Evolutionary conservation across 768 basidiomycete genomes (phyloP), one percentile per base, ranked within the genome.

Genomic region (Kondoa subrosea): DNA sequence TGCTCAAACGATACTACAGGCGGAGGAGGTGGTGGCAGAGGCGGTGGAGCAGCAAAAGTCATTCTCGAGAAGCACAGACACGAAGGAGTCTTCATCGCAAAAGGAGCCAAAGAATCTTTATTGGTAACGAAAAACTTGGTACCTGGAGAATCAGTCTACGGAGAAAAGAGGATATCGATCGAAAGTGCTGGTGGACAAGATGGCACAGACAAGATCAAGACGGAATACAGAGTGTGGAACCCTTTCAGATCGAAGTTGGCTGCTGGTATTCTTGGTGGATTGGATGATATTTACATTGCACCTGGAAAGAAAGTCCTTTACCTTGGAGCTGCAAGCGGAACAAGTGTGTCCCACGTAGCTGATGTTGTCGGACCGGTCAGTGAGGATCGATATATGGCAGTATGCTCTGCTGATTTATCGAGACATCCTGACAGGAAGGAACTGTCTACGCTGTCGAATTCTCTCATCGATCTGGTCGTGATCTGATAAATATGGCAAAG

Each of bases 151-250:
- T 87, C 88, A 4, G 93, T 99, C 12, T 99, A 99, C 77, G 95
- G 95, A 69, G 95, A 99, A 79, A 99, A 99, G 81, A 83, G 93
- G 76, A 91, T 96, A 78, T 84, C 86, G 17, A 83, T 96, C 74
- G 89, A 91, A 16, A 83, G 81, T 25, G 87, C 87, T 57, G 86
- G 83, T 57, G 32, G 17, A 25, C 63, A 69, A 26, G 65, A 60
- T 26, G 66, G 68, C 15, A 26, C 70, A 15, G 73, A 77, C 73
- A 40, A 70, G 68, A 30, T 67, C 17, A 99, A 99, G 80, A 82
- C 85, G 71, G 95, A 99, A 79, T 99, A 96, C 79, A 83, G 95
- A 66, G 95, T 99, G 32, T 99, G 95, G 95, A 99, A 99, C 80
- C 95, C 95, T 60, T 99, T 99, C 85, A 83, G 95, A 72, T 85